Percentiles rank a stretch among this genome's conserved stretches.
These are phyloP conservation scores for Tulasnella calospora DNA, from an alignment of 768 basidiomycete species.

Conservation along the genomic window DNA sequence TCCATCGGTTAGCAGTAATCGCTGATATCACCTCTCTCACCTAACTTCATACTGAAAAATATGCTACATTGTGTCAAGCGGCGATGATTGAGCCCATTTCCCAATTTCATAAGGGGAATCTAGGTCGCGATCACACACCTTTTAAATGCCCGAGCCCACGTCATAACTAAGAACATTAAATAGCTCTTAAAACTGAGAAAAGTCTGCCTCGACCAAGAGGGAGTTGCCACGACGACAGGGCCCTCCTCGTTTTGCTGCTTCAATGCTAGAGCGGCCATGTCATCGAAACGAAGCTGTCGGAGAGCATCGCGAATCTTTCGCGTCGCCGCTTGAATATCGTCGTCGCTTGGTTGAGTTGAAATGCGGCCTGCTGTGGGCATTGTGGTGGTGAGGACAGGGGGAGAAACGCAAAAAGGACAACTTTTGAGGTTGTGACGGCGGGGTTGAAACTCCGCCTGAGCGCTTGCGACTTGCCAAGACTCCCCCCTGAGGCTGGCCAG, in stretches of 20 bases:
- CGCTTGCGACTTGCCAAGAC: background rate
- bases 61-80: background rate
- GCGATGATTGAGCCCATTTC: background rate
- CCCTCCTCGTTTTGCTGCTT: conserved; percentile 4
- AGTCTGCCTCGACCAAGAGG: background rate
- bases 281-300: conserved; percentile 7
- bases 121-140: background rate
- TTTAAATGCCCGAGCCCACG: conserved; percentile 4
- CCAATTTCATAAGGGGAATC: background rate
- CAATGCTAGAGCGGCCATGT: background rate
- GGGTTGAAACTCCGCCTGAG: background rate
- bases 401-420: background rate
- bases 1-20: background rate
- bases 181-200: conserved; percentile 5
- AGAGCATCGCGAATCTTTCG: background rate
- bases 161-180: background rate
- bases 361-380: background rate
- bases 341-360: background rate
- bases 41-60: background rate
- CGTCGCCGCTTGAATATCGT: background rate
- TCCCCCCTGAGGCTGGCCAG: background rate
- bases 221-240: background rate
- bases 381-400: background rate
- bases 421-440: background rate
- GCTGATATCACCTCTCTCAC: background rate